Percentiles rank a stretch among this genome's conserved stretches.
phyloP scores from a whole-genome alignment of 179 eudicot genomes.

The Silene noctiflora region DNA sequence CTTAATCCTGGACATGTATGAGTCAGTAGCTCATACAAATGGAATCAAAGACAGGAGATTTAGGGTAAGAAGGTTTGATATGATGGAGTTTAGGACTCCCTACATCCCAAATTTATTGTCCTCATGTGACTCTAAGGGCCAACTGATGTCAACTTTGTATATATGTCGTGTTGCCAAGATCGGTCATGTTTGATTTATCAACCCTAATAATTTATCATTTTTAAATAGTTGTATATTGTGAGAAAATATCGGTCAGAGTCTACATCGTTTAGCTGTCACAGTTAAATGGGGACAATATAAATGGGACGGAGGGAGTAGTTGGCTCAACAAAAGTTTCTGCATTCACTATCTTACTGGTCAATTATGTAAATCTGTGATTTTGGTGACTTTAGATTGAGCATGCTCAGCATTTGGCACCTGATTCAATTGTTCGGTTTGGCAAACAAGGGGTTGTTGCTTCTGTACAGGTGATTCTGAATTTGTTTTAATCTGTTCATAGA shows the following conservation, averaged over 20 bases:
- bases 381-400: conserved; percentile 76
- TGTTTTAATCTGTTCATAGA: conserved; percentile 12
- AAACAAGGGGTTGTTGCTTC: conserved; percentile 74
- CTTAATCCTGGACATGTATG: conserved; percentile 75
- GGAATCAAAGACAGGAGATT: conserved; percentile 79
- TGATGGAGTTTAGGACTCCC: not conserved
- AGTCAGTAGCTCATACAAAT: conserved; percentile 58
- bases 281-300: not conserved
- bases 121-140: not conserved
- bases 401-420: conserved; percentile 89
- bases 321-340: conserved; percentile 3
- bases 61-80: conserved; percentile 47
- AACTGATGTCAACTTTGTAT: not conserved
- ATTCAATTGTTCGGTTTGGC: conserved; percentile 62
- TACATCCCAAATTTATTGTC: not conserved
- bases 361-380: conserved; percentile 13
- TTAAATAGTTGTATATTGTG: not conserved
- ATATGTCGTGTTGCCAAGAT: not conserved
- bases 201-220: not conserved
- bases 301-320: not conserved
- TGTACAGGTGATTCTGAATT: conserved; percentile 58
- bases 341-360: not conserved
- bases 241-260: not conserved
- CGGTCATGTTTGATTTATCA: not conserved
- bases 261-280: not conserved